Evolutionary conservation across 2,329 filamentous ascomycete species (phyloP).

Genomic region (Ophiocordyceps unilateralis): DNA sequence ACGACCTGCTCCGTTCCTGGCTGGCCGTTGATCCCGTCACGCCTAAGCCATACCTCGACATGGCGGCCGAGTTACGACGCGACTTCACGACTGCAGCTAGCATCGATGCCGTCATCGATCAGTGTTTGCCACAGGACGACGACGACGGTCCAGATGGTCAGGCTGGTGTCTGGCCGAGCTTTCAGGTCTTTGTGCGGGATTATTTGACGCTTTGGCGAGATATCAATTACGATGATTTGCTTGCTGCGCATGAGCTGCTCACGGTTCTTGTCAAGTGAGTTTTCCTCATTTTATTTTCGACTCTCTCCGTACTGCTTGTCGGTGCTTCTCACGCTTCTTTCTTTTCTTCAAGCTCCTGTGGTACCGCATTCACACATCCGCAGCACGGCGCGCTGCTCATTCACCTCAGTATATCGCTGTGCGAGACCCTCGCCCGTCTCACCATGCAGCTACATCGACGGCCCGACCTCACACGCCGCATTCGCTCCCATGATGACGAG

Average conservation of each 20-base stretch:
- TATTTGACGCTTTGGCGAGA: constrained; percentile 72
- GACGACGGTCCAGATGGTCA: constrained; percentile 46
- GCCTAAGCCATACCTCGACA: constrained; percentile 46
- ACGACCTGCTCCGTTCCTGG: constrained; percentile 47
- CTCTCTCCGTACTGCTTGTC: not conserved
- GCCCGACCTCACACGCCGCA: constrained; percentile 55
- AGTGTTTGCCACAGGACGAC: constrained; percentile 36
- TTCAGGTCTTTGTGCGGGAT: constrained; percentile 62
- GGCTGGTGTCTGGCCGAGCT: constrained; percentile 55
- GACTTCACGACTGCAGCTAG: constrained; percentile 31
- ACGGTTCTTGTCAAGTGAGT: constrained; percentile 59
- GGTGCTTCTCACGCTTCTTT: not conserved
- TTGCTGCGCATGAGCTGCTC: constrained; percentile 59
- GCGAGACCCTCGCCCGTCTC: constrained; percentile 61
- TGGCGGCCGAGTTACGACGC: constrained; percentile 48
- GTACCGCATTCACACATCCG: constrained; percentile 64
- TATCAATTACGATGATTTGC: constrained; percentile 56
- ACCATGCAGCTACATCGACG: constrained; percentile 71
- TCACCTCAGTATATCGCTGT: constrained; percentile 67
- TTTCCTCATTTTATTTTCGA: not conserved
- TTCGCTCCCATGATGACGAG: constrained; percentile 33
- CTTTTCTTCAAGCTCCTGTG: constrained; percentile 45
- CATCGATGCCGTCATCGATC: constrained; percentile 46
- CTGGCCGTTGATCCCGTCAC: constrained; percentile 60
- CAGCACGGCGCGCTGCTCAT: constrained; percentile 68